phyloP scores from a whole-genome alignment of 164 flowering plant species.

The Euptelea pleiosperma region DNA sequence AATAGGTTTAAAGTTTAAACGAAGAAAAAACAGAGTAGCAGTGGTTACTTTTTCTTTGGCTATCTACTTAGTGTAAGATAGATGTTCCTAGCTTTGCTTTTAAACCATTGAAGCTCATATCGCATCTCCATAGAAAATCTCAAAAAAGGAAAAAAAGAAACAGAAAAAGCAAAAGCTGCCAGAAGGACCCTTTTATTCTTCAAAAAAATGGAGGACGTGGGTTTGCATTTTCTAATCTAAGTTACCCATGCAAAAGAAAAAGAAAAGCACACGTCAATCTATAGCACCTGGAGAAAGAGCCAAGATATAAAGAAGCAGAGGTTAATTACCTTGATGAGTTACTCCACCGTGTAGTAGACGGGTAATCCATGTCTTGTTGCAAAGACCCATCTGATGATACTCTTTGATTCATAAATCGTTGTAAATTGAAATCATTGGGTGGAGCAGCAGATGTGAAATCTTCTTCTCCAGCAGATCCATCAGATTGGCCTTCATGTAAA shows the following conservation, averaged over 20 bases:
- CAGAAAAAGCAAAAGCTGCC: constrained; percentile 40
- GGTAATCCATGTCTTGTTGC: constrained; percentile 35
- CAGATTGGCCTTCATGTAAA: constrained; percentile 42
- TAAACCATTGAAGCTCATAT: constrained; percentile 12
- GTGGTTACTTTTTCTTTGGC: constrained; percentile 18
- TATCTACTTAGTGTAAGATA: neutral
- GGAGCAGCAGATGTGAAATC: constrained; percentile 25
- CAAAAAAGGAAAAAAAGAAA: constrained; percentile 9
- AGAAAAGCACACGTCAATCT: constrained; percentile 11
- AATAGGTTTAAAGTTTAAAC: too few species aligned
- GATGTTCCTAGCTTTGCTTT: constrained; percentile 21
- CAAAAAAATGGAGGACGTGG: constrained; percentile 30
- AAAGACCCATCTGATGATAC: constrained; percentile 33
- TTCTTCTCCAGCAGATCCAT: constrained; percentile 74
- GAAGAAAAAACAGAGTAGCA: constrained; percentile 3
- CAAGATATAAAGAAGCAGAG: neutral
- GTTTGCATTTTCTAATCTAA: constrained; percentile 26
- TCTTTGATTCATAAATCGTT: constrained; percentile 25
- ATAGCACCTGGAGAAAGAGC: constrained; percentile 3
- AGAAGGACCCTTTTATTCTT: constrained; percentile 33
- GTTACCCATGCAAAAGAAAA: constrained; percentile 31
- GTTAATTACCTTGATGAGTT: constrained; percentile 47
- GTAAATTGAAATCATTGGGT: constrained; percentile 13
- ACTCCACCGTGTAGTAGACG: constrained; percentile 41
- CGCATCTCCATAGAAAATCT: constrained; percentile 29